Base-by-base conservation (phyloP, 257 asterid genomes). In the Penstemon eatonii region DNA sequence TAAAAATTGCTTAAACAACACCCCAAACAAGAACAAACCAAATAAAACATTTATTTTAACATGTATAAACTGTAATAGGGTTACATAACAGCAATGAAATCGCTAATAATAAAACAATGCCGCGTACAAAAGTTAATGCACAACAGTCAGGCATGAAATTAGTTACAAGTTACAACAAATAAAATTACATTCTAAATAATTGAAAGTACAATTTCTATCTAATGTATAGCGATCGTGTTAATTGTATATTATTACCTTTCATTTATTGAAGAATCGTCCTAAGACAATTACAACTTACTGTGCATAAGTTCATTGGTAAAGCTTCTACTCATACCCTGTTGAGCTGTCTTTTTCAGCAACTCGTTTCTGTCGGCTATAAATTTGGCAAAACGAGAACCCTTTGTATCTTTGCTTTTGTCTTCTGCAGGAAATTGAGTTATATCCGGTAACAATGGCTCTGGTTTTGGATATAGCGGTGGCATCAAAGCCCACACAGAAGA, bases 351-450 rank as follows among this genome's bases (percentile, higher is more conserved):
- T 77, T 84, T 85, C 75, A 87, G 72, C 74, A 84, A 65, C 63
- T 81, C 85, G 4, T 67, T 76, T 63, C 89, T 78, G n/a, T 90
- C 98, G 1, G 97, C 83, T 5, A 93, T 82, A 58, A 93, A 93
- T 76, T 90, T 88, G 64, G 97, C 92, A 65, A 93, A 93, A 52
- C 91, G 95, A 71, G 96, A 86, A 56, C 98, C 98, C 75, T 88
- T 93, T 4, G 62, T 42, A 15, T 81, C 89, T 66, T 85, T 78
- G 38, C 69, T 71, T 8, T 79, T 62, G 56, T 82, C 92, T 56
- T 79, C 89, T 45, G 61, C 54, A 8, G 79, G 85, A 53, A 80
- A 66, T 56, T 78, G 75, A 4, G 82, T 86, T 7, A 73, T 57
- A 41, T 75, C 77, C 5, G 86, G 90, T 45, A 76, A 62, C 63